Percentiles rank a stretch among this genome's conserved stretches.
Conservation (phyloP, 768 basidiomycete species). For the Glaciozyma martinii region DNA sequence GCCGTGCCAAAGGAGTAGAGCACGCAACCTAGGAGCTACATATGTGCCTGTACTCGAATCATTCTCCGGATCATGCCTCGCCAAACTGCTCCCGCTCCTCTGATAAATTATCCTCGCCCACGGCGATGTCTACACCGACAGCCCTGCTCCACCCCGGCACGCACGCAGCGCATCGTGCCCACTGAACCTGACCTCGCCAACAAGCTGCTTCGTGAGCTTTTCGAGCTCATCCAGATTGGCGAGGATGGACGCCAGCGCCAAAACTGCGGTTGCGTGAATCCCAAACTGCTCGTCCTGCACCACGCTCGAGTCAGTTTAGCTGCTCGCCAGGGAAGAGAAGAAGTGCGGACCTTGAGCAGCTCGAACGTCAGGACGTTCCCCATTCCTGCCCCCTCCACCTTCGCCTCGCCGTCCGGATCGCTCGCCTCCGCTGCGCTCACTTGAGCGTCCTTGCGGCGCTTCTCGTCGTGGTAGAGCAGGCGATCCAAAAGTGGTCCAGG, state of each 20-base stretch:
- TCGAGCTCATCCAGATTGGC: constrained; percentile 20
- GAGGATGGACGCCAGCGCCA: constrained; percentile 19
- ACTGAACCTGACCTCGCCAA: constrained; percentile 10
- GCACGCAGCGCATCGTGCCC: too few relatives aligned
- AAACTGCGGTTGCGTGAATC: constrained; percentile 9
- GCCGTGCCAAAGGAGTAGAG: background rate
- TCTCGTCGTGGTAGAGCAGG: constrained; percentile 44
- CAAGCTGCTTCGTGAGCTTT: constrained; percentile 2
- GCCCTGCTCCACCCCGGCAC: too few relatives aligned
- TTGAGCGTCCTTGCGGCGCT: constrained; percentile 1
- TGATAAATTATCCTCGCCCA: too few relatives aligned
- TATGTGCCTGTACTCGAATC: too few relatives aligned
- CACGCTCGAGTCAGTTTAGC: background rate
- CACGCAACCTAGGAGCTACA: background rate
- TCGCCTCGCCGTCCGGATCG: background rate
- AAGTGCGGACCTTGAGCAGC: constrained; percentile 1
- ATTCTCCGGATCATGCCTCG: too few relatives aligned
- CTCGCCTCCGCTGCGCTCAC: too few relatives aligned
- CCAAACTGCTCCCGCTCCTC: too few relatives aligned
- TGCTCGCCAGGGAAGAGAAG: too few relatives aligned
- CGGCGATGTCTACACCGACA: too few relatives aligned
- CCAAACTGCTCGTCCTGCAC: constrained; percentile 18
- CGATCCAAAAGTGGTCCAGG: constrained; percentile 45
- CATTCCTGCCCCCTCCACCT: constrained; percentile 23
- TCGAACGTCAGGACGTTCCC: constrained; percentile 5